phyloP scores from a whole-genome alignment of 2,329 filamentous ascomycete genomes.

The Sporothrix protearum region DNA sequence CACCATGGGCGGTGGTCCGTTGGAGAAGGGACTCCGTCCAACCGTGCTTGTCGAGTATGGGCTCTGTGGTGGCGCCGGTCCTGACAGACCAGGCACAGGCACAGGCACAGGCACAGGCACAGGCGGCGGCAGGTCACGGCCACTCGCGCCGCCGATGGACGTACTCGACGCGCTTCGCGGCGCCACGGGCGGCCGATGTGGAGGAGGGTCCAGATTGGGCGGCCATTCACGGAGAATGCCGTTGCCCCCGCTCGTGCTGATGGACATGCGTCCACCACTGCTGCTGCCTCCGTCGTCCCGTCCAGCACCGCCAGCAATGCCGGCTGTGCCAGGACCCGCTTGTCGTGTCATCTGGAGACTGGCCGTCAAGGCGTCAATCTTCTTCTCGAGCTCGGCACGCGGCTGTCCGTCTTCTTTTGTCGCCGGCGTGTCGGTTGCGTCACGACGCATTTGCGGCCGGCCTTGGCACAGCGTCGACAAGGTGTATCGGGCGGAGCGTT shows the following conservation, averaged over 20 bases:
- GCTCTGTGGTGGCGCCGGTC: slow-evolving; percentile 14
- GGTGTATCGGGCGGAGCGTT: slow-evolving; percentile 55
- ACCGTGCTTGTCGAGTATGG: slow-evolving; percentile 18
- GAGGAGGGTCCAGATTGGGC: too few relatives aligned
- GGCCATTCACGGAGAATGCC: slow-evolving; percentile 15
- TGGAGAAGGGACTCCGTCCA: slow-evolving; percentile 23
- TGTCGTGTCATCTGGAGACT: slow-evolving; percentile 60
- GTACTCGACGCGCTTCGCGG: background rate
- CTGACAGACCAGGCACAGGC: background rate
- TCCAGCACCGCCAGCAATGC: background rate
- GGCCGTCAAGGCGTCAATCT: slow-evolving; percentile 83
- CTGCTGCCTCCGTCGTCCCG: background rate
- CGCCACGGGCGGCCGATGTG: background rate
- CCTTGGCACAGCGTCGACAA: slow-evolving; percentile 75
- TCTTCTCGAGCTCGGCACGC: slow-evolving; percentile 87
- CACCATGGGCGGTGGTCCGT: slow-evolving; percentile 29
- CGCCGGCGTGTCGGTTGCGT: slow-evolving; percentile 73
- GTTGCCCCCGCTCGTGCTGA: background rate
- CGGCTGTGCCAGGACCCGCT: background rate
- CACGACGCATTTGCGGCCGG: slow-evolving; percentile 71
- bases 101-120: too few relatives aligned
- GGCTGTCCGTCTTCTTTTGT: slow-evolving; percentile 86
- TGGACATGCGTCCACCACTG: background rate
- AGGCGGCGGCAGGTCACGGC: background rate
- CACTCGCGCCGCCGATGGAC: background rate